Percentiles rank a stretch among this genome's conserved stretches.
Conservation (phyloP, 1,284 basidiomycete species). For the Pascua sp. region DNA sequence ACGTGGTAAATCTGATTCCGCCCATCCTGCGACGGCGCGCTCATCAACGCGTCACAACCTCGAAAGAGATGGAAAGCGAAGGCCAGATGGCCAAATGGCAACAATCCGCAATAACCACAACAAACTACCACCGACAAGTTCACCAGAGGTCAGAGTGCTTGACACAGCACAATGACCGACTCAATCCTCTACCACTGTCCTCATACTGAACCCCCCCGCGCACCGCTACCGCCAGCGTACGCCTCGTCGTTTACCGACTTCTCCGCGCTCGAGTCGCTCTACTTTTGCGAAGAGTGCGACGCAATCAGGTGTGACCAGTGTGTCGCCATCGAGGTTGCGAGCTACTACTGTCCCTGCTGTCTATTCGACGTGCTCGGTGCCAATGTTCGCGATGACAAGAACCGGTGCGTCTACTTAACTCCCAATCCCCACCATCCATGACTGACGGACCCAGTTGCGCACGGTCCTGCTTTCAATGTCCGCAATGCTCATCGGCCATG, state of each 20-base stretch:
- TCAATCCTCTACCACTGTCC: constrained; percentile 45
- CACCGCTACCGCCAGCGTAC: constrained; percentile 59
- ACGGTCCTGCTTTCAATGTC: constrained; percentile 94
- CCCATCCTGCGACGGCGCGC: too few species aligned
- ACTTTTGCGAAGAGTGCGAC: constrained; percentile 99
- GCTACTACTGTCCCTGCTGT: constrained; percentile 97
- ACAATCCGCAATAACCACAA: too few species aligned
- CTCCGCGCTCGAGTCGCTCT: constrained; percentile 77
- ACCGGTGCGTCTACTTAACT: constrained; percentile 61
- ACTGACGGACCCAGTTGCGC: constrained; percentile 67
- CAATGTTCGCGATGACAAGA: constrained; percentile 92
- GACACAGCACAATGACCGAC: not conserved
- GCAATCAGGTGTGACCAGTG: constrained; percentile 88
- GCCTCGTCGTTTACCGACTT: constrained; percentile 71
- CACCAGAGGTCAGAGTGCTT: not conserved
- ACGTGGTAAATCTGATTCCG: too few species aligned
- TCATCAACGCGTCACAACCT: too few species aligned
- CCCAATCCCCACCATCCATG: not conserved
- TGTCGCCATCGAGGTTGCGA: constrained; percentile 85
- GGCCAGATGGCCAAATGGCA: too few species aligned
- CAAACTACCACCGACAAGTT: not conserved
- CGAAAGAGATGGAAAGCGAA: too few species aligned
- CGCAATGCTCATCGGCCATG: constrained; percentile 81
- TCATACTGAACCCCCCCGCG: constrained; percentile 50
- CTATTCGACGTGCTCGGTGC: constrained; percentile 98